Evolutionary conservation across 176 grass and related monocot species (phyloP).

Genomic region (Paspalum vaginatum): DNA sequence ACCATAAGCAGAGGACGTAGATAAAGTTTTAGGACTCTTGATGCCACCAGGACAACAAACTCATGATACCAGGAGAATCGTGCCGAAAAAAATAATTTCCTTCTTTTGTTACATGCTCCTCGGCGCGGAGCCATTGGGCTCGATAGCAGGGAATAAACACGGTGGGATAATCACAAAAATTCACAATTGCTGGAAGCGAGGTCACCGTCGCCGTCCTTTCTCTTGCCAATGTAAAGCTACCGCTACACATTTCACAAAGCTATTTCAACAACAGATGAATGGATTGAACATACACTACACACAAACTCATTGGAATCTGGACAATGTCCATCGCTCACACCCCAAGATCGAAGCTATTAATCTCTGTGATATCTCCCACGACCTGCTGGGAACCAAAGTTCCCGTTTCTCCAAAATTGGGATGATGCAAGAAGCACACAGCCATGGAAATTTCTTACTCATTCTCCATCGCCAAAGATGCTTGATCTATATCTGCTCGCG

Average conservation of each 20-base stretch:
- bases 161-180: slow-evolving; percentile 48
- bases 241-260: slow-evolving; percentile 49
- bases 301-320: slow-evolving; percentile 40
- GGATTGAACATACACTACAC: slow-evolving; percentile 31
- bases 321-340: slow-evolving; percentile 36
- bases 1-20: neutral
- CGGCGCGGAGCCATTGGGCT: neutral
- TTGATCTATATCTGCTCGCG: slow-evolving; percentile 75
- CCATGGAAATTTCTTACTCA: slow-evolving; percentile 43
- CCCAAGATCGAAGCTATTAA: neutral
- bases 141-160: neutral
- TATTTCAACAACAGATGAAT: slow-evolving; percentile 45
- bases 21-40: no score
- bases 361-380: neutral
- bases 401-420: slow-evolving; percentile 51
- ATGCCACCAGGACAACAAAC: neutral
- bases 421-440: slow-evolving; percentile 10
- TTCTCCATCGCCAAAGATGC: slow-evolving; percentile 55
- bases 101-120: slow-evolving; percentile 1
- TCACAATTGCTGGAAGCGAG: slow-evolving; percentile 55
- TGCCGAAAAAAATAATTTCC: neutral
- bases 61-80: neutral
- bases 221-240: slow-evolving; percentile 32
- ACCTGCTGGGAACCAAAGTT: slow-evolving; percentile 34
- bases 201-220: neutral